A percentile compares a stretch with the other conserved stretches of the same genome.
These are phyloP conservation scores for Candida cerambycidarum DNA, from an alignment of 805 yeast species.

Conservation along the genomic window DNA sequence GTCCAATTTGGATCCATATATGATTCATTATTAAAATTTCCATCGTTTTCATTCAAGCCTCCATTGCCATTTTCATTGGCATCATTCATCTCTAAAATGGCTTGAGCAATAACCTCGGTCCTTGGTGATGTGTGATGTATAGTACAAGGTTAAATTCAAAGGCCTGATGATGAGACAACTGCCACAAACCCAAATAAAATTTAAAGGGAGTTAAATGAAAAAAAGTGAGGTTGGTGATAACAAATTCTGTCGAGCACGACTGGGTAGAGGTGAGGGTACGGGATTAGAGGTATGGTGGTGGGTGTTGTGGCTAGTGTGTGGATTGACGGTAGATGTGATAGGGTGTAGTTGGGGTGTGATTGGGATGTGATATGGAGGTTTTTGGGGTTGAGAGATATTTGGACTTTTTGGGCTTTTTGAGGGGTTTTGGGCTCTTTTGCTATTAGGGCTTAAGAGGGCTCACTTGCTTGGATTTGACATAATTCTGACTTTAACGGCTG, in stretches of 20 bases:
- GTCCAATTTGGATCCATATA: constrained; percentile 34
- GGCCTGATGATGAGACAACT: no score
- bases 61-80: not conserved
- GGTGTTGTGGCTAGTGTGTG: not conserved
- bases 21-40: not conserved
- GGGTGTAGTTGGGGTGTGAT: no score
- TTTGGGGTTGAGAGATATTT: no score
- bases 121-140: no score
- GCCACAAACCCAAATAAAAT: not conserved
- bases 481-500: no score
- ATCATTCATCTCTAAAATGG: not conserved
- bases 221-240: constrained; percentile 3
- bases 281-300: not conserved
- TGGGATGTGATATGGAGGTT: no score
- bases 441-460: no score
- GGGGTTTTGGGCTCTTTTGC: no score
- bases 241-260: constrained; percentile 2
- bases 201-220: constrained; percentile 1
- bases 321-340: not conserved
- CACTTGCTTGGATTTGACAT: no score
- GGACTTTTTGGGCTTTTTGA: no score
- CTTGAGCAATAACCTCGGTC: no score
- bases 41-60: not conserved
- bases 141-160: no score
- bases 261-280: not conserved